Evolutionary conservation across 164 flowering plant genomes (phyloP), one percentile per base, ranked within the genome.

Genomic region (Kalanchoe fedtschenkoi): DNA sequence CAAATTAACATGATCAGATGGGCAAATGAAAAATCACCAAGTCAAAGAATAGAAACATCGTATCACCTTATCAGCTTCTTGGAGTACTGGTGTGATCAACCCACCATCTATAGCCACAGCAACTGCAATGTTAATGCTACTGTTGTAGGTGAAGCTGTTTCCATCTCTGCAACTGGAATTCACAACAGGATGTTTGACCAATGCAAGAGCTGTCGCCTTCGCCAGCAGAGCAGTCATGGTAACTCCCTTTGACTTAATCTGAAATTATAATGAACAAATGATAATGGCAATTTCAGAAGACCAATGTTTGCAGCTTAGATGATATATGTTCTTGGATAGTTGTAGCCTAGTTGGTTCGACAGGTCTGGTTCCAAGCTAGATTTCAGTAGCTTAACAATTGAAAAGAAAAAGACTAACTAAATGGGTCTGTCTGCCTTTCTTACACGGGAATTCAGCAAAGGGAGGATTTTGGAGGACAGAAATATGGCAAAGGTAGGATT

Each of bases 91-190:
- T 10, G 97, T 93, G 35, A 93, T 89, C 81, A 93, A 79, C 26
- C 97, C 99, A 32, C 96, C 99, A 68, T 91, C 96, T 0, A 88
- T 87, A 21, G 99, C 97, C 56, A 91, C 99, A 46, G 99, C 97
- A 66, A 88, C 91, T 0, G 97, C 97, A 77, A 93, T 82, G 74
- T 93, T 93, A 66, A 90, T 87, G 74, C 83, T 83, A 63, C 91
- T 88, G 63, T 93, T 93, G 66, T 90, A 88, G 0, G 90, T 80
- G 74, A 93, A 93, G 75, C 98, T 90, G 66, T 86, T 83, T 6
- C 98, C 98, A 71, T 93, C 98, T 72, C 90, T 83, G 68, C 99
- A 93, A 44, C 87, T 78, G 33, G 99, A 84, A 68, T 93, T 90
- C 58, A 90, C 84, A 61, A 84, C 95, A 29, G 97, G 99, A 69